phyloP scores from a whole-genome alignment of 2,329 filamentous ascomycete genomes.

The Coniella vitis region DNA sequence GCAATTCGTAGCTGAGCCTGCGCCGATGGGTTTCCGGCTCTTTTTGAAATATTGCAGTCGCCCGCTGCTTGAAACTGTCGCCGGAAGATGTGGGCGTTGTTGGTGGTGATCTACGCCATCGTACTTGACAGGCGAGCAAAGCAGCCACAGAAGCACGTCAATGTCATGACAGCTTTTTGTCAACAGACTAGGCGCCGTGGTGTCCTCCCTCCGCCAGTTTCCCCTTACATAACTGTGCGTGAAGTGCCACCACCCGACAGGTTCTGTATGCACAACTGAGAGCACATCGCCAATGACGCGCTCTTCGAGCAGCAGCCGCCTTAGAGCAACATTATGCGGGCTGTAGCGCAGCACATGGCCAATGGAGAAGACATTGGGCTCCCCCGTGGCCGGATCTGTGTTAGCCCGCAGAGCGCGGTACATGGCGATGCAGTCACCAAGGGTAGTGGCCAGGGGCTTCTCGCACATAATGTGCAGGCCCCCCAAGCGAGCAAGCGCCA shows the following conservation, averaged over 20 bases:
- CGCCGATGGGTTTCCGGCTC: constrained; percentile 66
- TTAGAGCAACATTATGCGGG: constrained; percentile 81
- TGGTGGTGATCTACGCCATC: constrained; percentile 26
- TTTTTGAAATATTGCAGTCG: constrained; percentile 71
- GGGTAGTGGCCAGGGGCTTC: constrained; percentile 79
- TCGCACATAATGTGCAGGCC: constrained; percentile 84
- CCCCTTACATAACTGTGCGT: constrained; percentile 84
- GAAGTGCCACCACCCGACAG: constrained; percentile 95
- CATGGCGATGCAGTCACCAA: constrained; percentile 73
- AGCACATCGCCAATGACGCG: constrained; percentile 75
- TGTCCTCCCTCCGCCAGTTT: constrained; percentile 83
- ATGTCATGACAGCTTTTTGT: constrained; percentile 97
- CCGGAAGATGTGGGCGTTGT: constrained; percentile 60
- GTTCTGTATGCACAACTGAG: constrained; percentile 86
- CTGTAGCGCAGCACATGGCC: constrained; percentile 92
- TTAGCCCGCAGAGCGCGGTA: constrained; percentile 48
- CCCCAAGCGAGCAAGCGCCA: constrained; percentile 61
- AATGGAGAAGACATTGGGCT: constrained; percentile 66
- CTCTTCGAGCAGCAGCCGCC: constrained; percentile 69
- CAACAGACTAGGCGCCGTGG: constrained; percentile 71
- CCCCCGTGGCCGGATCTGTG: constrained; percentile 21
- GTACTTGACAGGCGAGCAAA: constrained; percentile 61
- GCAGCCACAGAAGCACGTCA: constrained; percentile 84
- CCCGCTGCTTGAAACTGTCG: constrained; percentile 68
- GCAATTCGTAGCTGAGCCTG: constrained; percentile 79